These are phyloP conservation scores for Hordeum vulgare DNA, from an alignment of 176 grass and related monocot species.

Conservation along the genomic window MorexV3_pseudomolecules_assembly NC_058523.1:25313059-25313558, in stretches of 20 bases:
- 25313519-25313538: not conserved
- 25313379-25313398: not conserved
- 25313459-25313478: not conserved
- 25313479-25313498: not conserved
- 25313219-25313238: not conserved
- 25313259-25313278: not conserved
- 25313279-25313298: not conserved
- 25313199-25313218: too few species aligned
- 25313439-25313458: not conserved
- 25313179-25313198: too few species aligned
- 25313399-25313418: not conserved
- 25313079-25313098: not conserved
- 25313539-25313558: not conserved
- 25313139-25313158: not conserved
- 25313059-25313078: not conserved
- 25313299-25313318: not conserved
- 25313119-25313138: not conserved
- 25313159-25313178: too few species aligned
- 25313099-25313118: not conserved
- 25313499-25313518: not conserved
- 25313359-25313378: not conserved
- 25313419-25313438: not conserved
- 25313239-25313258: not conserved
- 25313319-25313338: not conserved
- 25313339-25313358: not conserved